These are phyloP conservation scores for Kodamaea laetipori DNA, from an alignment of 805 yeast species.

Conservation along the genomic window DNA sequence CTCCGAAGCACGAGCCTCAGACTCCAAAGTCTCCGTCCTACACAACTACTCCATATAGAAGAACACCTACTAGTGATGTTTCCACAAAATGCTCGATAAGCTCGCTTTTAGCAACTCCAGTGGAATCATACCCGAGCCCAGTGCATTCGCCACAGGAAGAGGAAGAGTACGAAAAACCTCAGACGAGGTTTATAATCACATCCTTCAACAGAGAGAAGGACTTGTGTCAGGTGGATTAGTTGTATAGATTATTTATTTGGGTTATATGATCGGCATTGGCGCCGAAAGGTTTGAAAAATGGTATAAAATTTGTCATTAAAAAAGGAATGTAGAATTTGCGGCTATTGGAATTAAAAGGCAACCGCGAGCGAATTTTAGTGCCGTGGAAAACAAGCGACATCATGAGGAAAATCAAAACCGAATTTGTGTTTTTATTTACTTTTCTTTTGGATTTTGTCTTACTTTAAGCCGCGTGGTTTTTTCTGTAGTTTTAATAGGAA, in stretches of 20 bases:
- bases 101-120: constrained; percentile 19
- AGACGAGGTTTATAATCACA: constrained; percentile 34
- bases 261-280: constrained; percentile 5
- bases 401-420: too few relatives aligned
- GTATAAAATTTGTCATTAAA: background rate
- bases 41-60: constrained; percentile 6
- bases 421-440: too few relatives aligned
- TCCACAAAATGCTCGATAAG: constrained; percentile 16
- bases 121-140: constrained; percentile 37
- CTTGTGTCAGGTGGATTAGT: constrained; percentile 24
- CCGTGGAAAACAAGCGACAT: too few relatives aligned
- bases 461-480: too few relatives aligned
- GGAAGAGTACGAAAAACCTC: constrained; percentile 18
- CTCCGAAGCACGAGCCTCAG: constrained; percentile 5
- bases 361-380: constrained; percentile 13
- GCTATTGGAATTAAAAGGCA: constrained; percentile 13
- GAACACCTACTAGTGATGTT: constrained; percentile 9
- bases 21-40: constrained; percentile 5
- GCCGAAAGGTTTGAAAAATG: background rate
- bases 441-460: too few relatives aligned
- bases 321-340: constrained; percentile 11
- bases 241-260: constrained; percentile 9
- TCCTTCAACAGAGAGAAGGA: constrained; percentile 33
- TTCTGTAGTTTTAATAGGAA: too few relatives aligned
- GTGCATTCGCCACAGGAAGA: constrained; percentile 28